Conservation (phyloP, 495 filamentous ascomycete genomes). For the Penicillium salamii region DNA sequence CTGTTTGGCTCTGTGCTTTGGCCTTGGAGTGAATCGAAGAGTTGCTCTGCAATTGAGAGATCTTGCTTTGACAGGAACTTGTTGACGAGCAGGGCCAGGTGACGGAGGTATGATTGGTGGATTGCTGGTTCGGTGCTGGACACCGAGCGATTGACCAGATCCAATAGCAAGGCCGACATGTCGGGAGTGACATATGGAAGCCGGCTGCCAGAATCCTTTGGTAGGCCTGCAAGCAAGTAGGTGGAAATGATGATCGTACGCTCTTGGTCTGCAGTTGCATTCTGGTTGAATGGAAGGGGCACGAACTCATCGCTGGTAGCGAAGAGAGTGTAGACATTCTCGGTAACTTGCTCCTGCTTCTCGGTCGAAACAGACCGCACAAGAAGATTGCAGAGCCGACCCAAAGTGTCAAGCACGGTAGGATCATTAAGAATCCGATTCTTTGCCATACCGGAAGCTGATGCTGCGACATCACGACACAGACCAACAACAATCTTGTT, state of each 20-base stretch:
- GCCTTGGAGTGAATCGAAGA: slow-evolving; percentile 30
- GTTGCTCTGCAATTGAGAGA: slow-evolving; percentile 29
- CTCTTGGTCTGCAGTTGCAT: slow-evolving; percentile 31
- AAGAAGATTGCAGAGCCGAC: slow-evolving; percentile 61
- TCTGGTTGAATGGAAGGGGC: slow-evolving; percentile 40
- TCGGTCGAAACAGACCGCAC: slow-evolving; percentile 50
- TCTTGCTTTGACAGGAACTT: slow-evolving; percentile 58
- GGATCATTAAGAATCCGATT: slow-evolving; percentile 51
- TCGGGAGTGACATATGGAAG: slow-evolving; percentile 34
- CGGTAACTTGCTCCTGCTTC: slow-evolving; percentile 53
- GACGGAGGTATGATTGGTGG: slow-evolving; percentile 53
- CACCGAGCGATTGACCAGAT: slow-evolving; percentile 38
- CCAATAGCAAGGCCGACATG: slow-evolving; percentile 37
- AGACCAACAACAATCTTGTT: slow-evolving; percentile 57
- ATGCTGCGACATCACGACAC: slow-evolving; percentile 41
- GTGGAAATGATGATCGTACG: slow-evolving; percentile 60
- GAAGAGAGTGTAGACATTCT: slow-evolving; percentile 59
- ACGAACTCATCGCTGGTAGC: slow-evolving; percentile 28
- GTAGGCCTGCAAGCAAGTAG: slow-evolving; percentile 58
- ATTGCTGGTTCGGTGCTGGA: slow-evolving; percentile 33
- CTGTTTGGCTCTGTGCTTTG: slow-evolving; percentile 12
- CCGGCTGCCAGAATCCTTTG: slow-evolving; percentile 29
- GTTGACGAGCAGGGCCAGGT: slow-evolving; percentile 62
- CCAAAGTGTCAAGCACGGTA: slow-evolving; percentile 58
- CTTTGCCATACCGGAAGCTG: slow-evolving; percentile 36